Evolutionary conservation across 2,329 filamentous ascomycete genomes (phyloP).

Genomic region (Clathrospora elynae): DNA sequence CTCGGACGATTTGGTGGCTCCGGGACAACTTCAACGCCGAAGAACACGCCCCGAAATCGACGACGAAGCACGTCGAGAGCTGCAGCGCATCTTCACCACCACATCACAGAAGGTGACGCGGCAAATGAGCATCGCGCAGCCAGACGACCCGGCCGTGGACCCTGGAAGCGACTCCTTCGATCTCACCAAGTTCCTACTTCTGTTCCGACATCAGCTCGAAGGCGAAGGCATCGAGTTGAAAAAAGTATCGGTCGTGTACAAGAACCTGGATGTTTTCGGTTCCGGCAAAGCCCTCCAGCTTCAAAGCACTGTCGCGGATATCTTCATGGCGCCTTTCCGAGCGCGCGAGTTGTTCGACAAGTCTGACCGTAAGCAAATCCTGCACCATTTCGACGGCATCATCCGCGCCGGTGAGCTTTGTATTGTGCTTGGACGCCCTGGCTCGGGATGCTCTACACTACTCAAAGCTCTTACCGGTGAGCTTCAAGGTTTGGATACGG

Average conservation of each 20-base stretch:
- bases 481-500: slow-evolving; percentile 62
- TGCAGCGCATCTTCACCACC: slow-evolving; percentile 32
- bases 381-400: slow-evolving; percentile 60
- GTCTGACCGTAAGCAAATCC: slow-evolving; percentile 60
- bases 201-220: slow-evolving; percentile 58
- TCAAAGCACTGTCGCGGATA: slow-evolving; percentile 68
- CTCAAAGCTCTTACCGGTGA: slow-evolving; percentile 67
- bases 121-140: slow-evolving; percentile 31
- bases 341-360: slow-evolving; percentile 58
- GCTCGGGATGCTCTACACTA: slow-evolving; percentile 67
- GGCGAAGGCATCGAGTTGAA: slow-evolving; percentile 61
- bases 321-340: slow-evolving; percentile 63
- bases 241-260: slow-evolving; percentile 66
- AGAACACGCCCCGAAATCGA: slow-evolving; percentile 31
- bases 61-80: slow-evolving; percentile 31
- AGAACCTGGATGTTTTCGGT: slow-evolving; percentile 69
- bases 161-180: slow-evolving; percentile 59
- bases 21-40: slow-evolving; percentile 19
- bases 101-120: slow-evolving; percentile 29
- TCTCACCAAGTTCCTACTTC: slow-evolving; percentile 58
- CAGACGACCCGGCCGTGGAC: slow-evolving; percentile 58
- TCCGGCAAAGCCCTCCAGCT: slow-evolving; percentile 70
- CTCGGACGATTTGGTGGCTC: slow-evolving; percentile 9
- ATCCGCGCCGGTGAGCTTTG: slow-evolving; percentile 58
- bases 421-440: slow-evolving; percentile 55